A percentile compares a stretch with the other conserved stretches of the same genome.
Evolutionary conservation across 1,284 basidiomycete genomes (phyloP).

Genomic region (Prillingera fragicola): DNA sequence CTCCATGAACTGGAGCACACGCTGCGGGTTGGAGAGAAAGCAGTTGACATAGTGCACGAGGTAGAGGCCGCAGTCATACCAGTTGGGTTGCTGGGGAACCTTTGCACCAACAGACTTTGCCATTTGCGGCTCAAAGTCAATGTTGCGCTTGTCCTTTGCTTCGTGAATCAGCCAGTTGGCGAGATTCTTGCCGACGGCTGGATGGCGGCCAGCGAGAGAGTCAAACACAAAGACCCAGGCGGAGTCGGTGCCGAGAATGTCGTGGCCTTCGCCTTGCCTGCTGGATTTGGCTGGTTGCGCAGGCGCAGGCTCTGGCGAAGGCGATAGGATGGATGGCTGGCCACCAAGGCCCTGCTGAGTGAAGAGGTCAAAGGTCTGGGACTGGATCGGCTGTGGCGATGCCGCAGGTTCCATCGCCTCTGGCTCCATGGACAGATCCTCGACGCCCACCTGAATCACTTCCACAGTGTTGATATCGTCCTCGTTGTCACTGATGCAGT

Average conservation of each 20-base stretch:
- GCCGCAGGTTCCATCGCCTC: not conserved
- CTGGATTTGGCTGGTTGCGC: not conserved
- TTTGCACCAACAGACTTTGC: conserved; percentile 30
- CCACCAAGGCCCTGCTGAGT: not conserved
- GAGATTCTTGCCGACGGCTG: conserved; percentile 59
- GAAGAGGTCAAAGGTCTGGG: conserved; percentile 1
- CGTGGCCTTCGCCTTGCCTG: conserved; percentile 7
- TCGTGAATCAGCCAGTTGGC: conserved; percentile 68
- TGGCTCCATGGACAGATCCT: conserved; percentile 8
- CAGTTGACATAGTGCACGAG: conserved; percentile 47
- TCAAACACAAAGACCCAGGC: conserved; percentile 69
- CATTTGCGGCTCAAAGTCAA: conserved; percentile 48
- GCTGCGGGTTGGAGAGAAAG: conserved; percentile 33
- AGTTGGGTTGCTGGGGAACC: conserved; percentile 51
- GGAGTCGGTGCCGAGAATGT: conserved; percentile 14
- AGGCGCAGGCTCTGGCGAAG: too few relatives aligned
- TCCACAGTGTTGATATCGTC: conserved; percentile 3
- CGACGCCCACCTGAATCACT: conserved; percentile 8
- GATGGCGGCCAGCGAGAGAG: conserved; percentile 69
- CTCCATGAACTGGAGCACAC: conserved; percentile 33
- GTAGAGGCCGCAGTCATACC: conserved; percentile 52
- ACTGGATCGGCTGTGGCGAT: conserved; percentile 6
- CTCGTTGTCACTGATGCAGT: conserved; percentile 21
- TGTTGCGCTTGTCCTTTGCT: conserved; percentile 67
- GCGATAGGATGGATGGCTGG: not conserved